These are phyloP conservation scores for Globisporangium cylindrosporum DNA, from an alignment of 352 stramenopile species.

Conservation along the genomic window DNA sequence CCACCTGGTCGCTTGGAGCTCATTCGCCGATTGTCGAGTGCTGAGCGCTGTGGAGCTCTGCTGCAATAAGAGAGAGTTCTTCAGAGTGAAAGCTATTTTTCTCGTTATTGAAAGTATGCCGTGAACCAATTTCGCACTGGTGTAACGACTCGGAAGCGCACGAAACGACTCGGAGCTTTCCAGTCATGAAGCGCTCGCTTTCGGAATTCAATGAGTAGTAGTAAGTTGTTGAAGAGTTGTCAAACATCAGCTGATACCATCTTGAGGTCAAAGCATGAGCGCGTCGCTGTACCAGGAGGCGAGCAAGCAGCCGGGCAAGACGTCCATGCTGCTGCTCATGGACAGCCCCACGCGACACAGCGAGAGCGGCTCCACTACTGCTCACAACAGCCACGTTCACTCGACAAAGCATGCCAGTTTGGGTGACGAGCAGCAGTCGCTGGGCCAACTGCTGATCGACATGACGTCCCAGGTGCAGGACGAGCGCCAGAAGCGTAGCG, in stretches of 20 bases:
- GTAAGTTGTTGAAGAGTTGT: no score
- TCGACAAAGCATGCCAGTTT: no score
- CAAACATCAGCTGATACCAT: no score
- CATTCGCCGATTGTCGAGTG: neutral
- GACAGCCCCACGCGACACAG: conserved; percentile 7
- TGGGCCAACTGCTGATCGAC: conserved; percentile 52
- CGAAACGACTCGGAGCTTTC: neutral
- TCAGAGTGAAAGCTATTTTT: neutral
- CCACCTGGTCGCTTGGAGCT: neutral
- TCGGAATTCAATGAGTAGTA: no score
- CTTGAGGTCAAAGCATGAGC: conserved; percentile 2
- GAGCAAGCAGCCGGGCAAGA: neutral
- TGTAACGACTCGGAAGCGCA: conserved; percentile 1
- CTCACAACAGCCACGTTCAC: conserved; percentile 8
- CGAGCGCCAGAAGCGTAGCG: conserved; percentile 49
- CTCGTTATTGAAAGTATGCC: no score
- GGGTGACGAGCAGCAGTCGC: conserved; percentile 4
- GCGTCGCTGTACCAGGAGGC: neutral
- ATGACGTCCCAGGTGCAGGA: conserved; percentile 65
- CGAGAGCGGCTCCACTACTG: neutral
- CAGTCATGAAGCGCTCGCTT: no score
- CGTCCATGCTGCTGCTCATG: conserved; percentile 12
- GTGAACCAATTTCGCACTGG: no score
- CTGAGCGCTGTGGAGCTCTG: no score
- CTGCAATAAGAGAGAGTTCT: neutral